Conservation (phyloP, 1,284 basidiomycete species). For the Taiwanofungus camphoratus region DNA sequence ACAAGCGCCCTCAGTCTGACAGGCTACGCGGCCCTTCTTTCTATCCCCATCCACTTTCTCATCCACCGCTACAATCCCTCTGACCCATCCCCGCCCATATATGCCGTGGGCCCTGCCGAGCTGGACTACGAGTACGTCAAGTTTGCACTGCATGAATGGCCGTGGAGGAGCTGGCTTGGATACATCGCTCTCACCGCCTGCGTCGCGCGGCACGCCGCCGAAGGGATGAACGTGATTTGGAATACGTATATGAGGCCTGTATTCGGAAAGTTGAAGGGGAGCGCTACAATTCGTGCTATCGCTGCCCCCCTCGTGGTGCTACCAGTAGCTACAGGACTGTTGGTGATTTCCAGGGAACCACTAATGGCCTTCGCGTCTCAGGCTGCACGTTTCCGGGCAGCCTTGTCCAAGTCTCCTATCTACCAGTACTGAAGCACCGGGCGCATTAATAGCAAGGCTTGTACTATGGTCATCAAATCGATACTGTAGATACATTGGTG, state of each 20-base stretch:
- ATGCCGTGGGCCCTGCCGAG: conserved; percentile 56
- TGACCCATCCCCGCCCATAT: conserved; percentile 39
- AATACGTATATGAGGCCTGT: conserved; percentile 35
- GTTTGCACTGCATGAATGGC: conserved; percentile 53
- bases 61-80: conserved; percentile 54
- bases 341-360: conserved; percentile 49
- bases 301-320: conserved; percentile 31
- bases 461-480: no score
- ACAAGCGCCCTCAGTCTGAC: conserved; percentile 45
- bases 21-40: conserved; percentile 47
- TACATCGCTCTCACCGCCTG: conserved; percentile 52
- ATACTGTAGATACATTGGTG: no score
- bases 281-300: conserved; percentile 27
- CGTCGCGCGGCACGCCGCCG: conserved; percentile 49
- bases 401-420: conserved; percentile 28
- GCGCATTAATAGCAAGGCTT: no score
- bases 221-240: conserved; percentile 52
- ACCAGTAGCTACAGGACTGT: conserved; percentile 52
- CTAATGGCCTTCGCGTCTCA: conserved; percentile 47
- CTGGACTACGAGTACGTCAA: conserved; percentile 76
- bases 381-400: conserved; percentile 39
- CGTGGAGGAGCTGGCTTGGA: conserved; percentile 50
- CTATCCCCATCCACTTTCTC: conserved; percentile 59
- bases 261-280: conserved; percentile 21
- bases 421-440: conserved; percentile 20